These are phyloP conservation scores for Hypoxylon sp. DNA, from an alignment of 2,329 filamentous ascomycete genomes.

Conservation along the genomic window DNA sequence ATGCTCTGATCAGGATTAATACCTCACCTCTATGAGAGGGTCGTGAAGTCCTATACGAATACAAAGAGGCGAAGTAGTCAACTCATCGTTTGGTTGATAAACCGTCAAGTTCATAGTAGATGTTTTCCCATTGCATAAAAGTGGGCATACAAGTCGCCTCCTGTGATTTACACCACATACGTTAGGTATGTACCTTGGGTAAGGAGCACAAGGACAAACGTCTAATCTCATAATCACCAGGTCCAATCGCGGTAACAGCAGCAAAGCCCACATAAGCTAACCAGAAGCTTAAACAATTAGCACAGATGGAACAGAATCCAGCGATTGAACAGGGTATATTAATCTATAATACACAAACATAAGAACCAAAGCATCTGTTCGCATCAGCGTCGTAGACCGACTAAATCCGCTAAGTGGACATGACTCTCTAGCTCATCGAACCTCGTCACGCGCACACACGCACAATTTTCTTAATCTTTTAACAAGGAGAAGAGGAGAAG, in stretches of 20 bases:
- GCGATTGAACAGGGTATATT: conserved; percentile 44
- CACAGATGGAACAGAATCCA: conserved; percentile 6
- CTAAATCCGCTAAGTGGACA: neutral
- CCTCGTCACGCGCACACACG: conserved; percentile 15
- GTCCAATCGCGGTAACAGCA: neutral
- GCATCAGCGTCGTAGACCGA: conserved; percentile 17
- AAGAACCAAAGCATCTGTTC: conserved; percentile 11
- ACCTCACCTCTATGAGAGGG: neutral
- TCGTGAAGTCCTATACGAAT: neutral
- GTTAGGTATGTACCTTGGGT: too few species aligned
- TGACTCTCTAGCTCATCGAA: neutral
- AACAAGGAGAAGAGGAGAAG: neutral
- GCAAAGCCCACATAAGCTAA: neutral
- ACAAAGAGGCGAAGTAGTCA: neutral
- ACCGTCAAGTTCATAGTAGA: neutral
- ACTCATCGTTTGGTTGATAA: neutral
- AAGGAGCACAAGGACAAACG: too few species aligned
- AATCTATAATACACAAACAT: conserved; percentile 34
- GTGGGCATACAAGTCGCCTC: neutral
- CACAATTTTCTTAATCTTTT: neutral
- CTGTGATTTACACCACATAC: neutral
- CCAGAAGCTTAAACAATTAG: neutral
- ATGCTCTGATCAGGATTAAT: neutral
- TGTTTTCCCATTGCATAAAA: neutral
- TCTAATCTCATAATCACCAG: neutral